A percentile compares a stretch with the other conserved stretches of the same genome.
phyloP scores from a whole-genome alignment of 192 early-diverging fungal genomes.

The Podila minutissima region DNA sequence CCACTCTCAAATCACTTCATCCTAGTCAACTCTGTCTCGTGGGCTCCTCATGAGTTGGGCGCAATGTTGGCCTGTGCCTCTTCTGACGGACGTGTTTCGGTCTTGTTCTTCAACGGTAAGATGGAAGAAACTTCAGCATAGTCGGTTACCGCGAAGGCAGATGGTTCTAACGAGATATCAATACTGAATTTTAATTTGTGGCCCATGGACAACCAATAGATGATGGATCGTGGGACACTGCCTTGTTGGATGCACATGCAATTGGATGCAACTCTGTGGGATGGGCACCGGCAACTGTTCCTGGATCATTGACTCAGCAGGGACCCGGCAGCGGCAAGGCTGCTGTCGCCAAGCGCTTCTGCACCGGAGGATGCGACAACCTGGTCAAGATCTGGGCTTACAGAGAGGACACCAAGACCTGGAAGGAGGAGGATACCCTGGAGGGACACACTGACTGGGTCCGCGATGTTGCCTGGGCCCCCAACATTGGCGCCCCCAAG shows the following conservation, averaged over 20 bases:
- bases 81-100: conserved; percentile 93
- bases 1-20: neutral
- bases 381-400: conserved; percentile 93
- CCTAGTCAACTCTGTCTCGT: conserved; percentile 94
- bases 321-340: conserved; percentile 64
- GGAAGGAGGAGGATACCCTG: conserved; percentile 83
- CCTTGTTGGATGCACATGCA: conserved; percentile 83
- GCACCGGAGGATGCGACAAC: conserved; percentile 96
- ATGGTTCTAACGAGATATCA: no score
- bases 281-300: conserved; percentile 92
- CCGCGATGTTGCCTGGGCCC: conserved; percentile 96
- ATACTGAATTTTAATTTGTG: neutral
- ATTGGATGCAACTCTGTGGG: conserved; percentile 94
- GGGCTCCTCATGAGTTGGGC: conserved; percentile 98
- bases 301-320: conserved; percentile 75
- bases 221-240: conserved; percentile 87
- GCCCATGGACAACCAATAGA: conserved; percentile 55
- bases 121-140: neutral
- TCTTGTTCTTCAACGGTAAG: conserved; percentile 92
- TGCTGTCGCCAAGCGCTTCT: conserved; percentile 79
- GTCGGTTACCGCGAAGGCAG: neutral
- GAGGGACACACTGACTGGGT: conserved; percentile 98
- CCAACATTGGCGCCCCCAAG: conserved; percentile 90
- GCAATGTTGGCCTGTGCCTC: conserved; percentile 92
- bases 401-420: conserved; percentile 80